Evolutionary conservation across 176 grass and related monocot species (phyloP).

Genomic region (Eragrostis curvula): DNA sequence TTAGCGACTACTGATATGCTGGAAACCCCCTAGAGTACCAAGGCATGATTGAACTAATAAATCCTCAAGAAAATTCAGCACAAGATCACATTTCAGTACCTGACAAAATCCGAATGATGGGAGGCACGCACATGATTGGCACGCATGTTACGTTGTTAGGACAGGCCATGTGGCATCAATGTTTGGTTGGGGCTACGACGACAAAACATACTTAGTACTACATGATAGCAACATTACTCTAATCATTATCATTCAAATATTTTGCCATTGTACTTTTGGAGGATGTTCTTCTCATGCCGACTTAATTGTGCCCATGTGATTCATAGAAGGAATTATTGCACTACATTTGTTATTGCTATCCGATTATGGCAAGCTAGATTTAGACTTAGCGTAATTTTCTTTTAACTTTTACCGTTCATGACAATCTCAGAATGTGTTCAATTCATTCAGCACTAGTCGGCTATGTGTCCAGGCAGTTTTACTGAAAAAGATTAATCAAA

Average conservation of each 20-base stretch:
- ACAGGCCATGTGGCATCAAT: neutral
- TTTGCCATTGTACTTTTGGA: neutral
- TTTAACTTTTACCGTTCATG: too few species aligned
- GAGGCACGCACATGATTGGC: slow-evolving; percentile 28
- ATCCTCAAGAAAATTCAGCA: slow-evolving; percentile 37
- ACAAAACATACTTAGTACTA: slow-evolving; percentile 19
- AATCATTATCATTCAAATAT: neutral
- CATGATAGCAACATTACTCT: neutral
- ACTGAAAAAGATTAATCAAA: neutral
- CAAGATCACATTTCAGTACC: slow-evolving; percentile 26
- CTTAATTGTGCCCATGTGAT: neutral
- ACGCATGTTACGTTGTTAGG: slow-evolving; percentile 25
- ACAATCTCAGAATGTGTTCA: too few species aligned
- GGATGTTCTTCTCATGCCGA: neutral
- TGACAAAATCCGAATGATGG: slow-evolving; percentile 43
- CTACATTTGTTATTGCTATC: neutral
- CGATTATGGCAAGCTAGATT: too few species aligned
- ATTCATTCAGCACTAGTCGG: too few species aligned
- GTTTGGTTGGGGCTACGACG: slow-evolving; percentile 25
- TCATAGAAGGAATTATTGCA: neutral
- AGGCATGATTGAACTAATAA: neutral
- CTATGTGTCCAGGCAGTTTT: too few species aligned
- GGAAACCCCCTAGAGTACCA: neutral
- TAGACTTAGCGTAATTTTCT: too few species aligned
- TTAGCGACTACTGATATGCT: neutral